Conservation (phyloP, 345 rosid species). For the Anacardium occidentale region DNA sequence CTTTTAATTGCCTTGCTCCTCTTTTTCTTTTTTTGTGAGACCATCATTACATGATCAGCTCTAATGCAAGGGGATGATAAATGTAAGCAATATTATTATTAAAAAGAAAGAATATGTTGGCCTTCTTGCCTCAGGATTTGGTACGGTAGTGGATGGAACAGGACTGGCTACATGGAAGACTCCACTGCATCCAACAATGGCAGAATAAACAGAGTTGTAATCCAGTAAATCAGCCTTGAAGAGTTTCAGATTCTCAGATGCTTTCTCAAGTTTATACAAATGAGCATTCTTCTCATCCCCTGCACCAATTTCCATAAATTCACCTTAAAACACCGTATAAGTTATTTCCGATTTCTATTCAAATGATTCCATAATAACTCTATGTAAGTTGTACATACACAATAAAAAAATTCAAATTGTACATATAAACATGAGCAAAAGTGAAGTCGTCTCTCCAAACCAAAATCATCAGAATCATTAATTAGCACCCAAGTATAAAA, state of each 20-base stretch:
- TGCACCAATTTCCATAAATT: constrained; percentile 12
- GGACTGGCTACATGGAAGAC: constrained; percentile 77
- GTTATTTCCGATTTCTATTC: background rate
- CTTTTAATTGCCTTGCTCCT: background rate
- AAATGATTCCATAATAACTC: background rate
- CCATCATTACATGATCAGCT: background rate
- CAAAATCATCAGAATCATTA: background rate
- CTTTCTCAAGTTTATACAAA: constrained; percentile 46
- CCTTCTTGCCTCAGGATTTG: constrained; percentile 41
- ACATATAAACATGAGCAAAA: no score
- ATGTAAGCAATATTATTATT: background rate
- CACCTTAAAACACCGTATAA: background rate
- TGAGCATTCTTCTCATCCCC: constrained; percentile 54
- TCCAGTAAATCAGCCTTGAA: constrained; percentile 64
- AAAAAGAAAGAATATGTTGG: background rate
- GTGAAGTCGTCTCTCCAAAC: background rate
- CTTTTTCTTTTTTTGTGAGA: background rate
- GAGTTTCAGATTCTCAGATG: constrained; percentile 59
- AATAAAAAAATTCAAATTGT: background rate
- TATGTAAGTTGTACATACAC: no score
- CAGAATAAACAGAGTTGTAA: constrained; percentile 41
- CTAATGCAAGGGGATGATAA: no score
- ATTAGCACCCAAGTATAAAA: background rate
- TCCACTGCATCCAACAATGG: constrained; percentile 53
- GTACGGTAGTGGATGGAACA: constrained; percentile 42